Base-by-base conservation (phyloP, 768 basidiomycete genomes). In the Boletus pseudopeckii region DNA sequence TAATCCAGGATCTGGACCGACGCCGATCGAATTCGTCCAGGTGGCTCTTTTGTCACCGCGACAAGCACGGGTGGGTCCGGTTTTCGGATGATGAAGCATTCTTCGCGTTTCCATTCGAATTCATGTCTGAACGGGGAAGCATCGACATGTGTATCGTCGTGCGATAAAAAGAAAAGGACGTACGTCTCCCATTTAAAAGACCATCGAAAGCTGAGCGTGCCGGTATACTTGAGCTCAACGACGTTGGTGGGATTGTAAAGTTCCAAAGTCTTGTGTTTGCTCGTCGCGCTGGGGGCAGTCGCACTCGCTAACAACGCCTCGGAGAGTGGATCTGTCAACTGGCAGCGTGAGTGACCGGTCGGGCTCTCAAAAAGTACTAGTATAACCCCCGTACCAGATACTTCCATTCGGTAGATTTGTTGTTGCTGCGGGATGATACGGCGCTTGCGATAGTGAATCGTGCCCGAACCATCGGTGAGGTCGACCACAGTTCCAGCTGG, bases 41-140 rank as follows among this genome's bases (percentile, higher is more conserved):
- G 74, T 2, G 83, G 80, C 55, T 91, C 91, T 63, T 86, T 90
- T 3, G 88, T 90, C 28, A 91, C 77, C 0, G 89, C 90, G 13
- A 93, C 85, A 10, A 92, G 79, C 2, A 93, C 90, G 40, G 91
- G 87, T 7, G 91, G 91, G 59, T 93, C 91, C 9, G 90, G 91
- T 65, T 92, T 92, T 20, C 90, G 82, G 40, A 92, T 68, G 69
- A 92, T 81, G 69, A 78, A 92, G 70, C 90, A 92, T 59, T 87
- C 86, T 64, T 91, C 89, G 41, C 86, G 79, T 64, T 83, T 88
- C 90, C 91, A 93, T 64, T 92, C 90, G 57, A 90, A 91, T 40
- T 86, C 82, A 56, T 92, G 86, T 36, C 90, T 92, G 62, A 26
- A 36, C 18, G 26, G 22, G 33, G 43, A 47, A 15, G 7, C 22